A percentile compares a stretch with the other conserved stretches of the same genome.
phyloP scores from a whole-genome alignment of 768 basidiomycete species.

The Zangia roseola region DNA sequence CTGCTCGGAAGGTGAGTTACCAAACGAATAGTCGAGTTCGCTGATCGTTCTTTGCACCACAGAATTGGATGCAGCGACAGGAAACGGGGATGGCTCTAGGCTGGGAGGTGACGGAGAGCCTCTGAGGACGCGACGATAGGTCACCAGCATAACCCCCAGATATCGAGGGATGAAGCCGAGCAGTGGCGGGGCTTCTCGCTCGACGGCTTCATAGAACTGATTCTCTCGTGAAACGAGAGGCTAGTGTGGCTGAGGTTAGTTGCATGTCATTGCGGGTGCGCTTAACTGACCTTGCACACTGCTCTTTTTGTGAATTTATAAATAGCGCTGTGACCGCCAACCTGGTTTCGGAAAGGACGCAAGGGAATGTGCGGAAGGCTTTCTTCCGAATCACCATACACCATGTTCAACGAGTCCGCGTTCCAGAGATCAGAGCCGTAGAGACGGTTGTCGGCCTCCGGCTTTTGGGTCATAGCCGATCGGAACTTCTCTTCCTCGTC shows the following conservation, averaged over 20 bases:
- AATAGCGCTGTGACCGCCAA: constrained; percentile 95
- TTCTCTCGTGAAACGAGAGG: constrained; percentile 97
- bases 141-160: constrained; percentile 97
- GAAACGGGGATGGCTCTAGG: constrained; percentile 13
- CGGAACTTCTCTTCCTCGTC: constrained; percentile 16
- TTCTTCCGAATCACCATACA: constrained; percentile 50
- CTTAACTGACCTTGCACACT: constrained; percentile 86
- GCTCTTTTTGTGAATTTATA: constrained; percentile 98
- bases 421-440: constrained; percentile 21
- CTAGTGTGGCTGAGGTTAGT: constrained; percentile 41
- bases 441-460: constrained; percentile 15
- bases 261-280: neutral
- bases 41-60: constrained; percentile 29
- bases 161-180: constrained; percentile 97
- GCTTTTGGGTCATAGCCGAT: constrained; percentile 6
- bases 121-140: constrained; percentile 78
- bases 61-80: constrained; percentile 23
- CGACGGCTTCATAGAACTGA: constrained; percentile 95
- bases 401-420: constrained; percentile 38
- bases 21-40: constrained; percentile 18
- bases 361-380: constrained; percentile 86
- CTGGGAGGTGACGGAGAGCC: constrained; percentile 25
- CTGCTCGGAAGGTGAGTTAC: neutral
- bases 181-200: constrained; percentile 88
- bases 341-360: constrained; percentile 95